Evolutionary conservation across 208 protist genomes (phyloP).

Genomic region (Trypanosoma caninum): DNA sequence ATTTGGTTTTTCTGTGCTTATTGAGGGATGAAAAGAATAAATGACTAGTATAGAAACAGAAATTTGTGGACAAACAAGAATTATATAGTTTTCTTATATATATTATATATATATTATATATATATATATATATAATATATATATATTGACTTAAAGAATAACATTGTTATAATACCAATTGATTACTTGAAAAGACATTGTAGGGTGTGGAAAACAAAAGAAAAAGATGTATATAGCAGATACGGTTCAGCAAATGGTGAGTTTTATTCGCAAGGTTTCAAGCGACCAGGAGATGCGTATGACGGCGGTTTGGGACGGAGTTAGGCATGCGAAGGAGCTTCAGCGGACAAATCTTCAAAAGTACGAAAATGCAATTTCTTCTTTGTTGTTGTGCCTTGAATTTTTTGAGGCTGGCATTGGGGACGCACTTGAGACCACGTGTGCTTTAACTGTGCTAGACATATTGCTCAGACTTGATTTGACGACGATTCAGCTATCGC

Average conservation of each 20-base stretch:
- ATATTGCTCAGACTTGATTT: constrained; percentile 74
- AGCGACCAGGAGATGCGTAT: constrained; percentile 31
- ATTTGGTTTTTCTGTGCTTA: neutral
- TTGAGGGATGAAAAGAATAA: neutral
- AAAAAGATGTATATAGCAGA: constrained; percentile 17
- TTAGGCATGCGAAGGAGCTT: constrained; percentile 67
- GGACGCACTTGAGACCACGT: constrained; percentile 54
- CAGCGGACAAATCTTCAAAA: constrained; percentile 68
- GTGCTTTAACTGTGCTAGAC: constrained; percentile 70
- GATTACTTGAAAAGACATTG: too few species aligned
- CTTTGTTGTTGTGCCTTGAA: constrained; percentile 51
- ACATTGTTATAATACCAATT: too few species aligned
- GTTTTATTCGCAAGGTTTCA: constrained; percentile 41
- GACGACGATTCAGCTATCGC: constrained; percentile 64
- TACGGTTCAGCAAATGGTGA: constrained; percentile 28
- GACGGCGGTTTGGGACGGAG: constrained; percentile 48
- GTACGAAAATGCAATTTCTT: constrained; percentile 64
- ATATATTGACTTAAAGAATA: too few species aligned
- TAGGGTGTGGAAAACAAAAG: too few species aligned
- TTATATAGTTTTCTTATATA: too few species aligned
- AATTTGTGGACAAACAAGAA: too few species aligned
- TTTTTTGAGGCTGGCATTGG: too few species aligned
- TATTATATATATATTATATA: too few species aligned
- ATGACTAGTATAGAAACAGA: neutral
- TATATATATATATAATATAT: too few species aligned